phyloP scores from a whole-genome alignment of 1,284 basidiomycete species.

The Fomitopsis betulina region DNA sequence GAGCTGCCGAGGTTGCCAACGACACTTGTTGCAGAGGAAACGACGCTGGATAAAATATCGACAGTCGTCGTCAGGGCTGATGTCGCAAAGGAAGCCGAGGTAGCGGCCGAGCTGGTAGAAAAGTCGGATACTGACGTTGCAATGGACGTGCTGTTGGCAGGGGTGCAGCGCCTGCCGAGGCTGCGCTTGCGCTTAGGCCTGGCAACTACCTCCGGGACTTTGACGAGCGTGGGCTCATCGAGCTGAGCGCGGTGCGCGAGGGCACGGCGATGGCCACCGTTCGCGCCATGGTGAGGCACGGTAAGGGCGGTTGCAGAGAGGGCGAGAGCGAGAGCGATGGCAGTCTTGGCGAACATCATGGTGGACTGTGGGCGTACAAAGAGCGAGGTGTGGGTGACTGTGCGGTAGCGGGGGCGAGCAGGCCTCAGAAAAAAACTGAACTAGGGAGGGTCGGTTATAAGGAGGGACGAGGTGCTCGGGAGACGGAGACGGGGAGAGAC shows the following conservation, averaged over 20 bases:
- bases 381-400: constrained; percentile 13
- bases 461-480: constrained; percentile 14
- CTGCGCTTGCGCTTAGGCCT: constrained; percentile 22
- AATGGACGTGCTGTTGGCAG: constrained; percentile 11
- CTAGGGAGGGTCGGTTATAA: constrained; percentile 18
- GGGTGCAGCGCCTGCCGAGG: constrained; percentile 22
- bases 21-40: constrained; percentile 5
- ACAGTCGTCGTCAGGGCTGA: not conserved
- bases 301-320: constrained; percentile 41
- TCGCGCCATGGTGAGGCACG: constrained; percentile 37
- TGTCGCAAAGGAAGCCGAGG: constrained; percentile 2
- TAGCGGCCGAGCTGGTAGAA: not conserved
- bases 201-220: constrained; percentile 20
- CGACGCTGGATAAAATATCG: constrained; percentile 13
- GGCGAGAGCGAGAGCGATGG: constrained; percentile 42
- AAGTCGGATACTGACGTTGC: constrained; percentile 12
- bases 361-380: constrained; percentile 13
- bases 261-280: constrained; percentile 30
- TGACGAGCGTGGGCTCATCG: constrained; percentile 21
- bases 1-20: constrained; percentile 9
- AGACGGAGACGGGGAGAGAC: constrained; percentile 3
- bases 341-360: constrained; percentile 44
- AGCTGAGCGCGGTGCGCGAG: constrained; percentile 31
- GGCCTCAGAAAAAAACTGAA: constrained; percentile 7
- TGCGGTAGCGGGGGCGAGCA: constrained; percentile 13